Base-by-base conservation (phyloP, 345 rosid genomes). In the Pugionium dolabratum region DNA sequence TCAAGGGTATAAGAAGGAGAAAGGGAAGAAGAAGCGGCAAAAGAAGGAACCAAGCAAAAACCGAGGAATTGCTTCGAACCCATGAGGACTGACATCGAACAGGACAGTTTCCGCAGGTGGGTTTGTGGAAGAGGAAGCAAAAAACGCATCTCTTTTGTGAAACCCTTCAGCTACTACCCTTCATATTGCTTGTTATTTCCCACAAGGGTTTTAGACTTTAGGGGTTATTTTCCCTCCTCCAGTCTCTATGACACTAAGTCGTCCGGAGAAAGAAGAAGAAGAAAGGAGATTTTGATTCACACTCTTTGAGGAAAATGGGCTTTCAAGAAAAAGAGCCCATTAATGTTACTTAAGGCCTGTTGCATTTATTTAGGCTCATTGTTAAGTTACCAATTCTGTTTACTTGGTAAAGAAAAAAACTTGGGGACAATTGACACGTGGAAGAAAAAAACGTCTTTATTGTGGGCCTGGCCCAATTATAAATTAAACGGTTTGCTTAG, bases 1-100 rank as follows among this genome's bases (percentile, higher is more conserved):
- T 31, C 10, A 28, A 45, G 31, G 0, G 59, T 2, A 18, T 32
- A 47, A 27, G 68, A 36, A 45, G 54, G 47, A 52, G 67, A 39
- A 53, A 43, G 4, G 10, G 62, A 64, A 59, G 65, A 37, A 58
- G 71, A 66, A 67, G 31, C 7, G 11, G 62, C 61, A 1, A 61
- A 18, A 48, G 62, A 62, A 56, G 73, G 67, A 67, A 64, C 18
- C 55, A 72, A 45, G 41, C 71, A 46, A 55, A 72, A 61, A 10
- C 67, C 66, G 74, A 74, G 73, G 61, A 78, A 59, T 49, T 71
- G 80, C 54, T 67, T 71, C 6, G 81, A 52, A 27, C 57, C 67
- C 81, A 75, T 71, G 44, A 78, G 67, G 28, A 36, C 27, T 7
- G 79, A 49, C 59, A 62, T 66, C 47, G 72, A 70, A 36, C 31